These are phyloP conservation scores for Stentor roeselii DNA, from an alignment of 73 alveolate species.

Conservation along the genomic window DNA sequence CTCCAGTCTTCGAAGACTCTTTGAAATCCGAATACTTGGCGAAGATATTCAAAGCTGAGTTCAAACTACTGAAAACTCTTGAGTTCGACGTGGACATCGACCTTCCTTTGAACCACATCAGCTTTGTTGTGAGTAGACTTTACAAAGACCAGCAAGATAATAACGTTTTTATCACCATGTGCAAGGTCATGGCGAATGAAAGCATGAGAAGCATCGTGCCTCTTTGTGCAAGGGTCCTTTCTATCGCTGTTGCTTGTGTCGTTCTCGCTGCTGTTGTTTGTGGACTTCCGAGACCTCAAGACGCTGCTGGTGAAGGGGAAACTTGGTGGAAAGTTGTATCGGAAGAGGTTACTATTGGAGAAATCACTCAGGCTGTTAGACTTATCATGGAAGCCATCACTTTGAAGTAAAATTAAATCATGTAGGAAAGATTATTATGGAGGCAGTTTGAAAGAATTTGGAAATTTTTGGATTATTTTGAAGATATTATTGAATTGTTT, in stretches of 20 bases:
- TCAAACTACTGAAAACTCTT: constrained; percentile 23
- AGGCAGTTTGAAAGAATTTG: too few relatives aligned
- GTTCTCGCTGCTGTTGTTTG: constrained; percentile 27
- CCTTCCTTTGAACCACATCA: constrained; percentile 13
- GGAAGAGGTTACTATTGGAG: not conserved
- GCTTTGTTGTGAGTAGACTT: not conserved
- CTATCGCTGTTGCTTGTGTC: constrained; percentile 31
- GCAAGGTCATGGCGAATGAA: constrained; percentile 22
- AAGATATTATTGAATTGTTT: too few relatives aligned
- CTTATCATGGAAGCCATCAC: constrained; percentile 26
- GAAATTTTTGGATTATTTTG: too few relatives aligned
- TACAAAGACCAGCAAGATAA: not conserved
- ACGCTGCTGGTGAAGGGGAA: not conserved
- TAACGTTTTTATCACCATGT: not conserved
- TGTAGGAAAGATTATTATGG: too few relatives aligned
- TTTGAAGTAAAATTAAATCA: constrained; percentile 14
- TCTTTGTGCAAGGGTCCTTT: not conserved
- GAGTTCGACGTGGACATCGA: constrained; percentile 25
- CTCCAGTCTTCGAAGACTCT: constrained; percentile 23
- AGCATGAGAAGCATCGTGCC: constrained; percentile 29
- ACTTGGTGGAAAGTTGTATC: constrained; percentile 18
- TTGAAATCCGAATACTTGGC: not conserved
- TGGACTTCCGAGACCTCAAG: constrained; percentile 13
- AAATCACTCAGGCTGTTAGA: constrained; percentile 16
- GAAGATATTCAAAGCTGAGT: constrained; percentile 25